These are phyloP conservation scores for Talaromyces marneffei DNA, from an alignment of 2,329 filamentous ascomycete species.

Conservation along the genomic window DNA sequence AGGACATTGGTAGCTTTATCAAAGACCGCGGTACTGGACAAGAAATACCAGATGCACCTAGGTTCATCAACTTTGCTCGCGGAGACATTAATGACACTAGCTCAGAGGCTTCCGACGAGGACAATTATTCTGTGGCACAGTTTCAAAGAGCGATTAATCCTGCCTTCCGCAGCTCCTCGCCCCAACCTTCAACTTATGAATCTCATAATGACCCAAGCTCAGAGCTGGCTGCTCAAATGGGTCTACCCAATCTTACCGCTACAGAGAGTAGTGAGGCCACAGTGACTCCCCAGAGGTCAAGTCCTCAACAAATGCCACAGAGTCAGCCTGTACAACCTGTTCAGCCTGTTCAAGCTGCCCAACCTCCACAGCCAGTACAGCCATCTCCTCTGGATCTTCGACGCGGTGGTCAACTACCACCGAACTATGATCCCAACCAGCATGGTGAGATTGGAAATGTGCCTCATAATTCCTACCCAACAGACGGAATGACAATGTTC, in stretches of 20 bases:
- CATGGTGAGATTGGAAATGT: constrained; percentile 61
- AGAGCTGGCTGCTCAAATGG: constrained; percentile 63
- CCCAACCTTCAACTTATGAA: constrained; percentile 86
- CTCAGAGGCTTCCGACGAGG: constrained; percentile 83
- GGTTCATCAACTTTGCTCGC: constrained; percentile 97
- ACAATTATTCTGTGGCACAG: constrained; percentile 88
- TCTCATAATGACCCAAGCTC: constrained; percentile 85
- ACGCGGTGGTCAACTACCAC: constrained; percentile 37
- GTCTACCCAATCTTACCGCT: constrained; percentile 48
- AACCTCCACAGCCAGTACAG: constrained; percentile 24
- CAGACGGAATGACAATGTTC: constrained; percentile 96
- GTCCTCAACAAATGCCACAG: constrained; percentile 16
- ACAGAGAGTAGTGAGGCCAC: constrained; percentile 48
- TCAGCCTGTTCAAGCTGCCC: constrained; percentile 9
- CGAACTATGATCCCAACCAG: constrained; percentile 53
- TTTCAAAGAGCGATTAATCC: constrained; percentile 95
- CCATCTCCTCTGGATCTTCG: constrained; percentile 36
- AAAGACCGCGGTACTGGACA: constrained; percentile 83
- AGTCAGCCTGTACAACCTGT: constrained; percentile 20
- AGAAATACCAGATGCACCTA: constrained; percentile 93
- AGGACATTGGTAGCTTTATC: constrained; percentile 87
- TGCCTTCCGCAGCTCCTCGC: constrained; percentile 89
- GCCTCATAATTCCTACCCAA: constrained; percentile 88
- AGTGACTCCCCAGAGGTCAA: constrained; percentile 48
- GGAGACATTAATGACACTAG: constrained; percentile 66